phyloP scores from a whole-genome alignment of 2,329 filamentous ascomycete species.

The Westerdykella sp. region DNA sequence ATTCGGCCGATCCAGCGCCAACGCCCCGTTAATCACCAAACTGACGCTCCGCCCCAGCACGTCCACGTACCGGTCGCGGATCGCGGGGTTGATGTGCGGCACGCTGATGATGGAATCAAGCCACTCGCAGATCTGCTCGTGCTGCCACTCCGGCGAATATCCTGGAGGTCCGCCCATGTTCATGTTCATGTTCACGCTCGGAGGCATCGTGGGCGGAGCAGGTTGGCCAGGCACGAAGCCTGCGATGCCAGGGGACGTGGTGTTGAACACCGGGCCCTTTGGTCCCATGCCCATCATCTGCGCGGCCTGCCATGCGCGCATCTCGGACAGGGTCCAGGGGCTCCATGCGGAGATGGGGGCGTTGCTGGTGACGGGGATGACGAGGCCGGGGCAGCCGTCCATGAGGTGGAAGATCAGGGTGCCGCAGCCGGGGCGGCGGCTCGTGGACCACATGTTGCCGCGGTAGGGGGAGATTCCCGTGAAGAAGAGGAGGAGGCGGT shows the following conservation, averaged over 20 bases:
- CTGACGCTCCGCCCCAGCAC: conserved; percentile 30
- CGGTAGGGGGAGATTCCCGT: conserved; percentile 35
- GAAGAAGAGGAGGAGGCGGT: conserved; percentile 34
- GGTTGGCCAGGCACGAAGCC: no score
- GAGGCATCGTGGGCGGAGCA: no score
- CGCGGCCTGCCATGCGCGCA: conserved; percentile 11
- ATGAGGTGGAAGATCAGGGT: conserved; percentile 35
- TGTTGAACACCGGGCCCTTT: not conserved
- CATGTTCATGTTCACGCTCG: no score
- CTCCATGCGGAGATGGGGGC: conserved; percentile 31
- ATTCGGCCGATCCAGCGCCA: conserved; percentile 21
- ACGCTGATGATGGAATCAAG: conserved; percentile 26
- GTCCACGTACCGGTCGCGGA: conserved; percentile 26
- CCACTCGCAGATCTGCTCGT: conserved; percentile 33
- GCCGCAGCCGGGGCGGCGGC: conserved; percentile 34
- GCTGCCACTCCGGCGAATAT: conserved; percentile 24
- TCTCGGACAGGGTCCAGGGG: conserved; percentile 31
- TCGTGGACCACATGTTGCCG: conserved; percentile 32
- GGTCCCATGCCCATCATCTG: conserved; percentile 4
- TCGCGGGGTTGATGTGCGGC: conserved; percentile 15
- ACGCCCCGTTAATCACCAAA: conserved; percentile 35
- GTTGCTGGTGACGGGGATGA: conserved; percentile 26
- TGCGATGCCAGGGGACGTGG: no score
- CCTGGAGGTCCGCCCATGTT: not conserved
- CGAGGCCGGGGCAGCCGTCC: conserved; percentile 33